A percentile compares a stretch with the other conserved stretches of the same genome.
phyloP scores from a whole-genome alignment of 2,329 filamentous ascomycete genomes.

The Paraphoma chrysanthemicola region DNA sequence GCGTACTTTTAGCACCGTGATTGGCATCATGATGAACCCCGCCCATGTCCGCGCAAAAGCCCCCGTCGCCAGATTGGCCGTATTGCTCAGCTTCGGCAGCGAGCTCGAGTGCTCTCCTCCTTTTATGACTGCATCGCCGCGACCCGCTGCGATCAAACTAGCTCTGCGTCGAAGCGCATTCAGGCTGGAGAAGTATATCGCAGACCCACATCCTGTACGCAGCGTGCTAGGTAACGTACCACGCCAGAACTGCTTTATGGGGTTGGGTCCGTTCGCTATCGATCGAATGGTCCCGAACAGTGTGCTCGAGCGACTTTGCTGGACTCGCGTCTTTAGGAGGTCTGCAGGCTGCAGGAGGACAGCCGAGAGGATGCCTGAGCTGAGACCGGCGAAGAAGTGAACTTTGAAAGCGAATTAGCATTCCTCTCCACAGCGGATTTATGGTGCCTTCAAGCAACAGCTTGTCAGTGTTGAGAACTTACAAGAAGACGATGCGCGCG shows the following conservation, averaged over 20 bases:
- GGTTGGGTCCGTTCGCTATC: slow-evolving; percentile 70
- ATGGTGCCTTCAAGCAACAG: not conserved
- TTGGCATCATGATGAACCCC: slow-evolving; percentile 91
- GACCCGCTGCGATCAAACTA: slow-evolving; percentile 38
- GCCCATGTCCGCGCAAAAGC: slow-evolving; percentile 84
- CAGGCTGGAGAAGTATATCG: slow-evolving; percentile 90
- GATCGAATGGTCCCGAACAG: slow-evolving; percentile 72
- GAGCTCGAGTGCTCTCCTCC: slow-evolving; percentile 65
- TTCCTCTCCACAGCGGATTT: not conserved
- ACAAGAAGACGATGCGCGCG: slow-evolving; percentile 60
- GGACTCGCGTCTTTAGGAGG: slow-evolving; percentile 93
- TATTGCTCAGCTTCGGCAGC: slow-evolving; percentile 81
- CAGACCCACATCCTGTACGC: slow-evolving; percentile 89
- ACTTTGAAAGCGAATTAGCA: slow-evolving; percentile 44
- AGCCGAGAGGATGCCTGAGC: slow-evolving; percentile 85
- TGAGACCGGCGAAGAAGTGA: slow-evolving; percentile 88
- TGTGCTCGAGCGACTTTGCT: slow-evolving; percentile 78
- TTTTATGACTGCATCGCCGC: slow-evolving; percentile 13
- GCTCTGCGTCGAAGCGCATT: slow-evolving; percentile 80
- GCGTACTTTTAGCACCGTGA: slow-evolving; percentile 95
- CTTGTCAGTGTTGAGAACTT: slow-evolving; percentile 16
- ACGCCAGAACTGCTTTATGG: slow-evolving; percentile 83
- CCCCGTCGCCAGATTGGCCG: slow-evolving; percentile 84
- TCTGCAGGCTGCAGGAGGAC: slow-evolving; percentile 93
- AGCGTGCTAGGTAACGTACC: slow-evolving; percentile 92